A percentile compares a stretch with the other conserved stretches of the same genome.
Conservation (phyloP, 1,139 yeast genomes). For the Nakaseomyces uthaithaninus region DNA sequence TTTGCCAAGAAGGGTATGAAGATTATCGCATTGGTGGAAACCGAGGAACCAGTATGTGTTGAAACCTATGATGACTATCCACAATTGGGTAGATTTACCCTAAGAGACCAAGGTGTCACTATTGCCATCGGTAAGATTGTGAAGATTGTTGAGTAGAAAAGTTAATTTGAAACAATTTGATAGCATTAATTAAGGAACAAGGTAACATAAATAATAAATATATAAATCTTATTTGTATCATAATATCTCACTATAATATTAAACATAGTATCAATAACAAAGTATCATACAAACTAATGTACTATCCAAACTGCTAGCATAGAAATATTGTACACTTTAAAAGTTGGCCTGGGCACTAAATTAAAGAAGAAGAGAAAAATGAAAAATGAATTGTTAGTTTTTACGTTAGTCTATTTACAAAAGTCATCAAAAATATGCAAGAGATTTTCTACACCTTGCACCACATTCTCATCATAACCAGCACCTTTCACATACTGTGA, state of each 20-base stretch:
- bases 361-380: too few species aligned
- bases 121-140: constrained; percentile 97
- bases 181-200: neutral
- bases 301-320: too few species aligned
- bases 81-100: constrained; percentile 93
- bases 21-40: constrained; percentile 84
- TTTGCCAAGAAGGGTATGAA: constrained; percentile 99
- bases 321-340: constrained; percentile 10
- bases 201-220: neutral
- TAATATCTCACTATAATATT: too few species aligned
- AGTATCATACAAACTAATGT: too few species aligned
- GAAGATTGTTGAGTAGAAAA: constrained; percentile 44
- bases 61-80: constrained; percentile 89
- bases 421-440: constrained; percentile 34
- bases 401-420: too few species aligned
- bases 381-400: too few species aligned
- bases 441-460: constrained; percentile 60
- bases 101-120: constrained; percentile 96
- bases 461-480: constrained; percentile 65
- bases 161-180: too few species aligned
- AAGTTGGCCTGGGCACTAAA: too few species aligned
- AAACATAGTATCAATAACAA: too few species aligned
- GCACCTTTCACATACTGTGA: constrained; percentile 53
- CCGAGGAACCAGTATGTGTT: constrained; percentile 79
- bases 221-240: neutral